A percentile compares a stretch with the other conserved stretches of the same genome.
Evolutionary conservation across 1,284 basidiomycete genomes (phyloP).

Genomic region (Mycosarcoma mackinlayi): DNA sequence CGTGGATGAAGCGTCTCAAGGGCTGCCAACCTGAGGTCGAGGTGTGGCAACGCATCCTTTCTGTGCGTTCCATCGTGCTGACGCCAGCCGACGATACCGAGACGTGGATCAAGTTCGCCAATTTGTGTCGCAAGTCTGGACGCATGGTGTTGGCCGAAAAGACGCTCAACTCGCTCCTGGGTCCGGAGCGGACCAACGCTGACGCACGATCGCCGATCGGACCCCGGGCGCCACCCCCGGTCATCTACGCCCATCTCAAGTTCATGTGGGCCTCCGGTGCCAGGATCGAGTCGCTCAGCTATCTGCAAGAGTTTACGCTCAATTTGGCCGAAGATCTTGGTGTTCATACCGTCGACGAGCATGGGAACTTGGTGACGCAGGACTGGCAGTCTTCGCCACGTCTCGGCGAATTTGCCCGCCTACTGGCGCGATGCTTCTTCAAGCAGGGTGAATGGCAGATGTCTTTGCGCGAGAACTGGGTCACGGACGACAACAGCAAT

Average conservation of each 20-base stretch:
- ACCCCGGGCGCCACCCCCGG: conserved; percentile 81
- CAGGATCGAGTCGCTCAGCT: conserved; percentile 82
- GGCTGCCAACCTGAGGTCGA: conserved; percentile 99
- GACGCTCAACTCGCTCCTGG: conserved; percentile 79
- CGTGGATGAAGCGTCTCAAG: conserved; percentile 76
- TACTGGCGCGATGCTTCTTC: conserved; percentile 96
- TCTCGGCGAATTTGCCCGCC: conserved; percentile 80
- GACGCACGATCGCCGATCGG: conserved; percentile 54
- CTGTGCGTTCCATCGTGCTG: conserved; percentile 92
- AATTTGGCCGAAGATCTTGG: conserved; percentile 79
- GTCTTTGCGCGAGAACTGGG: conserved; percentile 82
- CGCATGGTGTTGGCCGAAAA: conserved; percentile 92
- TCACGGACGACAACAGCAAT: conserved; percentile 62
- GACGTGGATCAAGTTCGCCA: conserved; percentile 97
- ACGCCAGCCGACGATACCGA: conserved; percentile 93
- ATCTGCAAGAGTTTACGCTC: conserved; percentile 85
- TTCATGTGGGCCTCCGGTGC: conserved; percentile 93
- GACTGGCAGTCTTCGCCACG: conserved; percentile 62
- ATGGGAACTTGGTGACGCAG: conserved; percentile 54
- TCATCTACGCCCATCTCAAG: conserved; percentile 96
- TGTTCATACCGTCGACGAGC: conserved; percentile 68
- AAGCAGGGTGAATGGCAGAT: conserved; percentile 95
- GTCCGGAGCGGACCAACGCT: conserved; percentile 55
- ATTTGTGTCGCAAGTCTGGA: conserved; percentile 85
- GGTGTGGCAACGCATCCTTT: conserved; percentile 97